Evolutionary conservation across 441 rosid species (phyloP), one percentile per base, ranked within the genome.

Genomic region (Sinapis alba): DNA sequence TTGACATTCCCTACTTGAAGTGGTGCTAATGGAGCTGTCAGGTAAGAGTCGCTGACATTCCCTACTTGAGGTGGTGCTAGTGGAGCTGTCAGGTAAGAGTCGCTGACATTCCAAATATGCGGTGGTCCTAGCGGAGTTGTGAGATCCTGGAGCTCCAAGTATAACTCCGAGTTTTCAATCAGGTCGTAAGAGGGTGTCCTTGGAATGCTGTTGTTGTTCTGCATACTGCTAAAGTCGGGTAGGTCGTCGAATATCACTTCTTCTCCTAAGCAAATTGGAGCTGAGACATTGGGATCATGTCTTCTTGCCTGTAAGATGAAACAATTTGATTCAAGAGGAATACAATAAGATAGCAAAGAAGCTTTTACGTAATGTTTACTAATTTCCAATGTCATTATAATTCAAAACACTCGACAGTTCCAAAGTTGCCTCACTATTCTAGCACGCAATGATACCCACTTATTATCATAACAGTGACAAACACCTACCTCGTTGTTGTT

Each of bases 401-500:
- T n/a, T 13, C 50, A 0, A 51, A 51, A 11, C n/a, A 11, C 4
- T 36, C 0, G 4, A 41, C 7, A 21, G 7, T 54, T 20, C 5
- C 58, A 20, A 53, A 21, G 62, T 5, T 36, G 3, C 23, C 5
- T 68, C 1, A 9, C 73, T 21, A 36, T 3, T 24, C 23, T 57
- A 15, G 3, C 23, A 56, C 21, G 19, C 62, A 32, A 4, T 30
- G 32, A 24, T 18, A 7, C 15, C 6, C 5, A 36, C 11, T 57
- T 26, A 15, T 24, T 6, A 38, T 15, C 18, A 19, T 51, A 36
- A 62, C 32, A 56, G 9, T 12, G 58, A 65, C 9, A 3, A 34
- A 38, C 50, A 69, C 76, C 27, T 13, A 84, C 94, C 88, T 86
- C 79, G 27, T 64, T 79, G 51, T 56, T 8, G 53, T 16, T 69